Base-by-base conservation (phyloP, 805 yeast species). In the Metschnikowia peoriensis region DNA sequence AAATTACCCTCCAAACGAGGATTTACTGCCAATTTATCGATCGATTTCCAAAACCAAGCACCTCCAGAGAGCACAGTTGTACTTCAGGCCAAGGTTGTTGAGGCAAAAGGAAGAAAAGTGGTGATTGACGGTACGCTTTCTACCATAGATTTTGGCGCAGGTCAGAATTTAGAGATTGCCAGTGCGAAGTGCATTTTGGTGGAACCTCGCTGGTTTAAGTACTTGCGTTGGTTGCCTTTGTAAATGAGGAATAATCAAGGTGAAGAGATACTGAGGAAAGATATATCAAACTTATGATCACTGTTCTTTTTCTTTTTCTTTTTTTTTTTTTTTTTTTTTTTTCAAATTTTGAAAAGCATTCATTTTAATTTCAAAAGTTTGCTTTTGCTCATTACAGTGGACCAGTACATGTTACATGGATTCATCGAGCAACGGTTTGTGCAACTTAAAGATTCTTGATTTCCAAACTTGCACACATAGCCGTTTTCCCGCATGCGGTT, bases 151-250 rank as follows among this genome's bases (percentile, higher is more conserved):
- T 54, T 65, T 10, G 58, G 53, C 8, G 60, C 58, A 28, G 68
- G 62, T 38, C 56, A 62, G 6, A 71, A 78, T 9, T 49, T 67
- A 12, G 68, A 66, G 9, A 70, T 84, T 47, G 96, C 93, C 0
- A 69, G 75, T 14, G 91, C 90, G 0, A 72, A 70, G 34, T 88
- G 96, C 66, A 71, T 88, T 1, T 73, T 90, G 54, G 94, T 90
- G 1, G 96, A 90, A 63, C 97, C 97, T 4, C 84, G 76, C 61
- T 90, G 97, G 96, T 89, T 89, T 70, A 86, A 82, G 63, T 88
- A 83, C 63, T 70, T 89, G 49, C 65, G 66, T n/a, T 75, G 79
- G 79, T 55, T 72, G 40, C 53, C 46, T 11, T n/a, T 46, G 17
- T 50, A 32, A 22, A 28, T 12, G 38, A 28, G 16, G 17, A 37